Conservation (phyloP, 768 basidiomycete genomes). For the Pleurotus salmoneostramineus region DNA sequence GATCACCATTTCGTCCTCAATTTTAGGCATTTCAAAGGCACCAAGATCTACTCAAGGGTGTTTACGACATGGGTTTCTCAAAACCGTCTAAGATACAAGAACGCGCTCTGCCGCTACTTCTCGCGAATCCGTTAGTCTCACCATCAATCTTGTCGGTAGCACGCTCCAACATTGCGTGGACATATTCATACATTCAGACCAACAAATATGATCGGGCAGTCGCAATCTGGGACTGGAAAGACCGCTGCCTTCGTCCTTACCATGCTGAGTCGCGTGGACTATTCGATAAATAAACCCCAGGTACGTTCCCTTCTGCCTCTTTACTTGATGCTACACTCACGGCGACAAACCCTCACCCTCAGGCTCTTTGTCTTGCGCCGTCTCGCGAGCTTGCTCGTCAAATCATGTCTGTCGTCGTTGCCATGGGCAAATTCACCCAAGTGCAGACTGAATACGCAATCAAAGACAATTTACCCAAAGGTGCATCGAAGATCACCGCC, state of each 20-base stretch:
- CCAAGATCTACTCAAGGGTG: constrained; percentile 85
- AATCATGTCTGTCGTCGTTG: constrained; percentile 91
- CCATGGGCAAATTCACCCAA: constrained; percentile 93
- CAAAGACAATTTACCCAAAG: constrained; percentile 74
- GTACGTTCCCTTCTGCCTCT: constrained; percentile 29
- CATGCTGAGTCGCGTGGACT: constrained; percentile 94
- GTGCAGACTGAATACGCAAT: constrained; percentile 96
- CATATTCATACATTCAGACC: constrained; percentile 51
- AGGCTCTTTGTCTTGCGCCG: constrained; percentile 97
- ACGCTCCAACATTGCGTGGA: constrained; percentile 7
- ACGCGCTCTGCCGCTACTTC: constrained; percentile 86
- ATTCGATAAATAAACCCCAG: constrained; percentile 76
- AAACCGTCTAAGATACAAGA: constrained; percentile 99
- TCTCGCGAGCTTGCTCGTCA: constrained; percentile 96
- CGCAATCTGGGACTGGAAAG: constrained; percentile 98
- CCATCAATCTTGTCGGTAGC: not conserved
- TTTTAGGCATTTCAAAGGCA: constrained; percentile 41
- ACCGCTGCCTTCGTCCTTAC: constrained; percentile 97
- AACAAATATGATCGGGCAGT: constrained; percentile 98
- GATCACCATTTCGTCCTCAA: not conserved
- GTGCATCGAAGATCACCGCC: constrained; percentile 67
- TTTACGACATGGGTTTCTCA: constrained; percentile 93
- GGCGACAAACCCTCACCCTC: not conserved
- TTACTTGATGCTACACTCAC: not conserved
- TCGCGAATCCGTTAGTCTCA: constrained; percentile 76